A percentile compares a stretch with the other conserved stretches of the same genome.
Evolutionary conservation across 148 eudicot genomes (phyloP).

Genomic region (Pouteria glomerata): DNA sequence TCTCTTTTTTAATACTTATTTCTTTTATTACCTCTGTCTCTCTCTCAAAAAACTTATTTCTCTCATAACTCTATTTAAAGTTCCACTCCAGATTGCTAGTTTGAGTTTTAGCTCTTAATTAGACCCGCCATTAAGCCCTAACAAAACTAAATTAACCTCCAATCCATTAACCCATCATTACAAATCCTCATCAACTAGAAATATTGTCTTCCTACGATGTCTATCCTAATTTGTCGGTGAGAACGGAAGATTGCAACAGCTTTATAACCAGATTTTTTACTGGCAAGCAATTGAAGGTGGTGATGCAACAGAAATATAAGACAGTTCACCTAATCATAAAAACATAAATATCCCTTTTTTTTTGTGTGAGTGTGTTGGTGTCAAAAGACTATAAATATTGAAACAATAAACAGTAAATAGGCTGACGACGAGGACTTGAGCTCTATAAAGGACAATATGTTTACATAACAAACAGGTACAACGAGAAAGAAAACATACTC

Average conservation of each 20-base stretch:
- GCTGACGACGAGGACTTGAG: background rate
- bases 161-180: background rate
- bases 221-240: background rate
- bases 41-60: too few relatives aligned
- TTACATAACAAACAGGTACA: background rate
- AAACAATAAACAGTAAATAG: background rate
- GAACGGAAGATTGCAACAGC: background rate
- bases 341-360: background rate
- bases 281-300: background rate
- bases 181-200: background rate
- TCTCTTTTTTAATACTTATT: too few relatives aligned
- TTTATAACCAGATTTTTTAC: background rate
- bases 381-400: background rate
- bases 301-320: background rate
- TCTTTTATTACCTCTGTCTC: too few relatives aligned
- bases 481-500: conserved; percentile 49
- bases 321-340: background rate
- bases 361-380: too few relatives aligned
- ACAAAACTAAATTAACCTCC: background rate
- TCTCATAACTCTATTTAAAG: background rate
- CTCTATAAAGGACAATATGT: background rate
- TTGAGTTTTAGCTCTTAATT: too few relatives aligned
- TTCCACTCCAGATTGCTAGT: too few relatives aligned
- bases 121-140: background rate
- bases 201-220: background rate